Conservation (phyloP, 2,329 filamentous ascomycete species). For the Cladophialophora exuberans region DNA sequence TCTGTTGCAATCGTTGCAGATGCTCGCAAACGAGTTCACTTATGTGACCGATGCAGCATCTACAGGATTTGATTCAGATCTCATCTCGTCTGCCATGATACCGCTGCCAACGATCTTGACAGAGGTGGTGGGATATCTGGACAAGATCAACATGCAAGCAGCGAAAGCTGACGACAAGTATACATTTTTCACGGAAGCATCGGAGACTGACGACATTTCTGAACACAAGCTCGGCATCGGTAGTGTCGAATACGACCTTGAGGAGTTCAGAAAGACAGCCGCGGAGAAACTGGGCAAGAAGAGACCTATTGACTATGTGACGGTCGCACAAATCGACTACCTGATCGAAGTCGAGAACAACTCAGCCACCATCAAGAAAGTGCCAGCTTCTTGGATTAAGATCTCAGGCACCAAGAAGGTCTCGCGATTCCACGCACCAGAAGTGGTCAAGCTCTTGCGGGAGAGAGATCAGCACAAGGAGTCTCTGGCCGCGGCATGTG, state of each 20-base stretch:
- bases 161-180: slow-evolving; percentile 92
- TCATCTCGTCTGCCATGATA: slow-evolving; percentile 72
- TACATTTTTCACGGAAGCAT: slow-evolving; percentile 82
- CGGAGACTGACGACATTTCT: slow-evolving; percentile 86
- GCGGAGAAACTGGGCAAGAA: slow-evolving; percentile 73
- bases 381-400: slow-evolving; percentile 93
- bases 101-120: slow-evolving; percentile 76
- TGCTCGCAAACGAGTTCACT: slow-evolving; percentile 75
- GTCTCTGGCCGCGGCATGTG: slow-evolving; percentile 86
- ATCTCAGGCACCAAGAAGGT: slow-evolving; percentile 92
- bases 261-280: slow-evolving; percentile 72
- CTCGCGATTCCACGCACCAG: slow-evolving; percentile 91
- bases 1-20: slow-evolving; percentile 82
- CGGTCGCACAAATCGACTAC: slow-evolving; percentile 89
- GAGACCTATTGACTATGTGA: slow-evolving; percentile 73
- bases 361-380: slow-evolving; percentile 71
- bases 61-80: slow-evolving; percentile 70
- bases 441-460: slow-evolving; percentile 78
- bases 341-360: slow-evolving; percentile 87
- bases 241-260: slow-evolving; percentile 86
- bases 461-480: slow-evolving; percentile 96
- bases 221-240: slow-evolving; percentile 89
- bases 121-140: slow-evolving; percentile 73
- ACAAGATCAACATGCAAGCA: slow-evolving; percentile 81
- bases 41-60: slow-evolving; percentile 67